Percentiles rank a stretch among this genome's conserved stretches.
These are phyloP conservation scores for Hygrocybe punicea DNA, from an alignment of 768 basidiomycete species.

Conservation along the genomic window DNA sequence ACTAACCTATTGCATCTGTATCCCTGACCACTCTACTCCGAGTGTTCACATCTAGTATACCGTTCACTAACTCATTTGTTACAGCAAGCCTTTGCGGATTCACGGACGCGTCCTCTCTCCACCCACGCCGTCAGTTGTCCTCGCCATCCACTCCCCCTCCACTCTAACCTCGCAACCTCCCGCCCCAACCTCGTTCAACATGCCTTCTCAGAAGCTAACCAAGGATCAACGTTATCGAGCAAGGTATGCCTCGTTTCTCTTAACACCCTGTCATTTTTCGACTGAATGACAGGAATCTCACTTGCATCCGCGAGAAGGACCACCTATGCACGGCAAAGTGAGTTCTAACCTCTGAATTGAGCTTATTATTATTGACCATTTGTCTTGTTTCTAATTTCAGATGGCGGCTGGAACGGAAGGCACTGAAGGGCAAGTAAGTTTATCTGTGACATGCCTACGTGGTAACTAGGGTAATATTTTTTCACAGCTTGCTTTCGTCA, in stretches of 20 bases:
- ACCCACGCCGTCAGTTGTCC: not conserved
- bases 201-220: not conserved
- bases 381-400: not conserved
- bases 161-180: not conserved
- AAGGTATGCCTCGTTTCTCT: not conserved
- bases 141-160: not conserved
- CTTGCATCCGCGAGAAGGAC: not conserved
- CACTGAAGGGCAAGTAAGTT: no score
- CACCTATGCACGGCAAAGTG: not conserved
- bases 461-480: no score
- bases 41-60: not conserved
- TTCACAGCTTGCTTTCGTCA: no score
- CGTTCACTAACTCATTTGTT: no score
- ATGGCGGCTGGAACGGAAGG: not conserved
- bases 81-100: not conserved
- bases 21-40: no score
- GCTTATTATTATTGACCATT: no score
- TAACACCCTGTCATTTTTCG: not conserved
- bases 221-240: not conserved
- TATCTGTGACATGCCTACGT: no score
- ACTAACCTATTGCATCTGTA: no score
- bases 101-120: not conserved
- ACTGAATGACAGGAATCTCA: not conserved
- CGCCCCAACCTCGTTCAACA: not conserved
- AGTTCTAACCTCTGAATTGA: not conserved